Conservation (phyloP, 2,329 filamentous ascomycete species). For the Paraphaeosphaeria sporulosa region DNA sequence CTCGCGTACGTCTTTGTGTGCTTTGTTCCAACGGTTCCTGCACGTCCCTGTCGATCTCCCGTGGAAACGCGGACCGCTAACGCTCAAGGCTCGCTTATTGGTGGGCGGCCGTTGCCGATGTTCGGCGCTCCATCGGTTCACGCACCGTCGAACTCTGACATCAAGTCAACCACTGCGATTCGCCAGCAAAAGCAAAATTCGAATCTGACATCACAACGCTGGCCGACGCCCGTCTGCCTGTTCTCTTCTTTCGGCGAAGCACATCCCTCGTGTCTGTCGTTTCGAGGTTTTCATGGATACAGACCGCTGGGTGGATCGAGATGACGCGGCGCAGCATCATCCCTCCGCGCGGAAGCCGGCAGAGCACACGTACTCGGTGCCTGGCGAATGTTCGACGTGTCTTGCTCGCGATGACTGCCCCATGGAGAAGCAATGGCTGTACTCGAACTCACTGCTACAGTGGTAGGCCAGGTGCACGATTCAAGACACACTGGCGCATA, state of each 20-base stretch:
- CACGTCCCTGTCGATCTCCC: constrained; percentile 14
- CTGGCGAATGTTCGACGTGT: background rate
- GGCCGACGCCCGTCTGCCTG: background rate
- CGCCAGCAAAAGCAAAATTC: background rate
- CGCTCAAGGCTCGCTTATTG: constrained; percentile 5
- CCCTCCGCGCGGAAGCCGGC: background rate
- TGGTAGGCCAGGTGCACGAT: background rate
- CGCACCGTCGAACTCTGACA: background rate
- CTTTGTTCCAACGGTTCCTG: constrained; percentile 12
- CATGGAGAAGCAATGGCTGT: background rate
- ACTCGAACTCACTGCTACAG: background rate
- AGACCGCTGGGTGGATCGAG: background rate
- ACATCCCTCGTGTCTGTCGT: background rate
- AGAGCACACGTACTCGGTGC: background rate
- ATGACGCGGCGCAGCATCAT: constrained; percentile 10
- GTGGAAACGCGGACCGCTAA: background rate
- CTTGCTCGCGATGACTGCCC: background rate
- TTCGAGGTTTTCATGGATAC: background rate
- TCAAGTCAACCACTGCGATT: constrained; percentile 10
- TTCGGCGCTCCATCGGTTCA: background rate
- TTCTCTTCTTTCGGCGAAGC: background rate
- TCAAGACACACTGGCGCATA: background rate
- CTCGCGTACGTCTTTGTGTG: background rate
- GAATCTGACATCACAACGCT: constrained; percentile 4
- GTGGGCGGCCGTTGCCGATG: background rate